A percentile compares a stretch with the other conserved stretches of the same genome.
phyloP scores from a whole-genome alignment of 2,329 filamentous ascomycete species.

The Ramularia endophylla region DNA sequence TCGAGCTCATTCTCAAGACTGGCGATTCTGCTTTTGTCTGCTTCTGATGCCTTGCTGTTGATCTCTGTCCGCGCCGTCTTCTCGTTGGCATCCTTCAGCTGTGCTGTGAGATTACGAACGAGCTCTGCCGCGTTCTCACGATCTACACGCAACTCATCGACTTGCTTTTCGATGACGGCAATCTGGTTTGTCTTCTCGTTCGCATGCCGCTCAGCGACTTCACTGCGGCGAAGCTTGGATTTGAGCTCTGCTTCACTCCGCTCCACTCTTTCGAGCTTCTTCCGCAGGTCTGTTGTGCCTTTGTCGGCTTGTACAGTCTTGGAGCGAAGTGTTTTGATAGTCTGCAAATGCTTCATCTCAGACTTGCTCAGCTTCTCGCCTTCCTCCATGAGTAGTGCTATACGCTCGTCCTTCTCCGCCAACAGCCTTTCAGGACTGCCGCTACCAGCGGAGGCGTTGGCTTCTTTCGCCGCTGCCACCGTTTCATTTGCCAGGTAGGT shows the following conservation, averaged over 20 bases:
- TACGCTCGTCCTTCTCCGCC: conserved; percentile 84
- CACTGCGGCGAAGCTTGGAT: conserved; percentile 54
- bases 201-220: conserved; percentile 53
- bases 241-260: conserved; percentile 57
- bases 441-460: conserved; percentile 54
- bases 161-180: conserved; percentile 47
- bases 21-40: conserved; percentile 52
- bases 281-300: conserved; percentile 45
- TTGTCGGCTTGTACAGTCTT: conserved; percentile 49
- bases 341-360: conserved; percentile 76
- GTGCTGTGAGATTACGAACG: conserved; percentile 62
- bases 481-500: conserved; percentile 80
- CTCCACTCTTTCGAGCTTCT: conserved; percentile 60
- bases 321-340: conserved; percentile 70
- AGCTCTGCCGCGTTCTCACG: conserved; percentile 47
- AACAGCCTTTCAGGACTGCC: conserved; percentile 71
- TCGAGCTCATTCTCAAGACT: conserved; percentile 60
- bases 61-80: conserved; percentile 61
- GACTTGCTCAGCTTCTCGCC: conserved; percentile 80
- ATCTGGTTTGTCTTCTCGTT: conserved; percentile 55
- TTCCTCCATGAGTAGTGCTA: conserved; percentile 85
- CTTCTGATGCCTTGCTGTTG: conserved; percentile 61
- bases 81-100: conserved; percentile 62
- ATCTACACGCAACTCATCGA: conserved; percentile 28
- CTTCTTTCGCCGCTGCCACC: conserved; percentile 66